Conservation (phyloP, 208 protist species). For the Herpetomonas muscarum region DNA sequence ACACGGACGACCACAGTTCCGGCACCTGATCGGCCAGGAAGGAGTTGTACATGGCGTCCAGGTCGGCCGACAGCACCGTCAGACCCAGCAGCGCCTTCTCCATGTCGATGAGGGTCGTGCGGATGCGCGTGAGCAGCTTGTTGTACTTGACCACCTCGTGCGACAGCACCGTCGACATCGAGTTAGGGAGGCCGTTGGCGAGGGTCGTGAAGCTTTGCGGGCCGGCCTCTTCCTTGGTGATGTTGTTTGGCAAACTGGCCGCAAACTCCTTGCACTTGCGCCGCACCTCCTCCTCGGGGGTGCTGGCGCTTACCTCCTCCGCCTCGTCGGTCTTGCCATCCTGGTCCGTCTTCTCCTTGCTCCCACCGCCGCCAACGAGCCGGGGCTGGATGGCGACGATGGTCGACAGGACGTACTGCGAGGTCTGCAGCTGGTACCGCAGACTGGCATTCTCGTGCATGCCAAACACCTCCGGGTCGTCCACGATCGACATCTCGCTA, state of each 20-base stretch:
- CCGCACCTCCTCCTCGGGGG: constrained; percentile 90
- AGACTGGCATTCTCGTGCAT: constrained; percentile 98
- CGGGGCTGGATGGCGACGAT: constrained; percentile 92
- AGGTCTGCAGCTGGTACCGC: constrained; percentile 94
- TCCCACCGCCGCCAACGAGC: constrained; percentile 13
- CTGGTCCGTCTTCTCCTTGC: not conserved
- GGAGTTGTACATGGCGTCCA: constrained; percentile 95
- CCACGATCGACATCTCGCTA: constrained; percentile 81
- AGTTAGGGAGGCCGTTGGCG: constrained; percentile 91
- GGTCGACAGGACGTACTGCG: constrained; percentile 88
- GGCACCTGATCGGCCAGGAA: constrained; percentile 96
- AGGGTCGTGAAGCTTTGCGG: constrained; percentile 87
- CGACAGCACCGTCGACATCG: constrained; percentile 94
- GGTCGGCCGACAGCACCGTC: constrained; percentile 94
- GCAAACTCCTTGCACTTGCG: constrained; percentile 91
- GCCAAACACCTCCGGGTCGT: constrained; percentile 95
- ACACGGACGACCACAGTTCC: constrained; percentile 83
- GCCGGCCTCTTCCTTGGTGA: constrained; percentile 82
- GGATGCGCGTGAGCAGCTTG: constrained; percentile 90
- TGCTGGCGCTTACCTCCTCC: constrained; percentile 6
- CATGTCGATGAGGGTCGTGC: constrained; percentile 85
- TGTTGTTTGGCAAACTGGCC: constrained; percentile 50
- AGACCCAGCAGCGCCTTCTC: constrained; percentile 95
- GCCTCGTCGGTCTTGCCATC: not conserved
- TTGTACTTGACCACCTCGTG: constrained; percentile 98